Percentiles rank a stretch among this genome's conserved stretches.
These are phyloP conservation scores for Quercus glauca DNA, from an alignment of 306 rosid genomes.

Conservation along the genomic window DNA sequence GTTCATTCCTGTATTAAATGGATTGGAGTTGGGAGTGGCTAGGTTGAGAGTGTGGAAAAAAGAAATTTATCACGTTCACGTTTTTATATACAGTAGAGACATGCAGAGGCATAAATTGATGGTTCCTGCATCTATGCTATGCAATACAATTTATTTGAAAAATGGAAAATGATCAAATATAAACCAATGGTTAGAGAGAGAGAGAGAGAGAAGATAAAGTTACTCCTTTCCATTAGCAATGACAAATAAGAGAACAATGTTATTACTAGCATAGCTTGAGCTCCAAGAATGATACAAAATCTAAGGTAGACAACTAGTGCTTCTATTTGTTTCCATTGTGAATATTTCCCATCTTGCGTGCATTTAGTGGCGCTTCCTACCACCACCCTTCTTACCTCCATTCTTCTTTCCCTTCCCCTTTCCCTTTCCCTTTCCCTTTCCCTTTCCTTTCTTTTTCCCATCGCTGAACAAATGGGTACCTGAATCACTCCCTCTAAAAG, in stretches of 20 bases:
- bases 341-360: not conserved
- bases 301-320: not conserved
- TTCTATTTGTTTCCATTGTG: not conserved
- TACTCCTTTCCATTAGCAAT: not conserved
- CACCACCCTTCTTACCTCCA: slow-evolving; percentile 39
- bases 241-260: not conserved
- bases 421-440: too few relatives aligned
- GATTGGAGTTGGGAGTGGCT: too few relatives aligned
- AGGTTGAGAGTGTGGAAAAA: too few relatives aligned
- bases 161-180: not conserved
- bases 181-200: not conserved
- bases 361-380: slow-evolving; percentile 35
- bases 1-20: too few relatives aligned
- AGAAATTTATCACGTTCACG: too few relatives aligned
- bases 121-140: not conserved
- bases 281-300: not conserved
- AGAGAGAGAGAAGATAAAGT: not conserved
- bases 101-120: not conserved
- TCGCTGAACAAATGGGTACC: too few relatives aligned
- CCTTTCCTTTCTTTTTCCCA: too few relatives aligned
- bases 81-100: too few relatives aligned
- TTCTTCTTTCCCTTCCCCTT: slow-evolving; percentile 31
- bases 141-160: not conserved
- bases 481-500: slow-evolving; percentile 27
- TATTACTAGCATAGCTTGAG: not conserved